Conservation (phyloP, 208 protist species). For the Acanthamoeba quina region DNA sequence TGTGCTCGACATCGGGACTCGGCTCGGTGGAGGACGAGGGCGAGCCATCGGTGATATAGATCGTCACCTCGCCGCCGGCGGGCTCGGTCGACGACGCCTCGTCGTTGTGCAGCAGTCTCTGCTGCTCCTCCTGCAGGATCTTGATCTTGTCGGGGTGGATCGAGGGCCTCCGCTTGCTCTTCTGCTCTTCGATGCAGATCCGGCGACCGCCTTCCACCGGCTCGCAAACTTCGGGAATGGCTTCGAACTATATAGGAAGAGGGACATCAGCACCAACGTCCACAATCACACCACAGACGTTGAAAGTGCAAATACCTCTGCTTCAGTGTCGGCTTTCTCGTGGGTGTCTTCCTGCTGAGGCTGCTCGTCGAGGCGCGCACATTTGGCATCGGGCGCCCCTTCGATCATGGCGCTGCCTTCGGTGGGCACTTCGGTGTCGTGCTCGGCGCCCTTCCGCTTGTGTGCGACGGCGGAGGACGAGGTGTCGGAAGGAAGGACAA, state of each 20-base stretch:
- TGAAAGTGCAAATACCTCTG: neutral
- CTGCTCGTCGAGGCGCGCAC: neutral
- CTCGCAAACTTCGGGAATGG: neutral
- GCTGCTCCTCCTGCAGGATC: conserved; percentile 19
- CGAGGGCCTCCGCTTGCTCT: conserved; percentile 35
- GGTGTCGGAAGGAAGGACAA: neutral
- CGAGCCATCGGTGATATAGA: conserved; percentile 8
- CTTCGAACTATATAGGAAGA: neutral
- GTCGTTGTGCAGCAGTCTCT: neutral
- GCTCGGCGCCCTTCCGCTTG: neutral
- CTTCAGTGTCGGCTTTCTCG: conserved; percentile 17
- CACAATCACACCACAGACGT: too few species aligned
- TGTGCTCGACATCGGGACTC: neutral
- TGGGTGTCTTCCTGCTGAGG: neutral
- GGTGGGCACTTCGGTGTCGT: neutral
- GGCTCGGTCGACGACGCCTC: neutral
- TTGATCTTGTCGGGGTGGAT: conserved; percentile 50
- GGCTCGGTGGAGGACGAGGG: neutral
- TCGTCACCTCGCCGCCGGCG: conserved; percentile 23
- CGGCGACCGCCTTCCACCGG: neutral
- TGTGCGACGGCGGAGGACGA: neutral
- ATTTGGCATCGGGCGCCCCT: neutral
- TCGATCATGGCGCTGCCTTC: neutral
- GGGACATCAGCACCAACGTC: neutral
- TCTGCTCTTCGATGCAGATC: neutral